These are phyloP conservation scores for Phytopythium vexans DNA, from an alignment of 352 stramenopile genomes.

Conservation along the genomic window DNA sequence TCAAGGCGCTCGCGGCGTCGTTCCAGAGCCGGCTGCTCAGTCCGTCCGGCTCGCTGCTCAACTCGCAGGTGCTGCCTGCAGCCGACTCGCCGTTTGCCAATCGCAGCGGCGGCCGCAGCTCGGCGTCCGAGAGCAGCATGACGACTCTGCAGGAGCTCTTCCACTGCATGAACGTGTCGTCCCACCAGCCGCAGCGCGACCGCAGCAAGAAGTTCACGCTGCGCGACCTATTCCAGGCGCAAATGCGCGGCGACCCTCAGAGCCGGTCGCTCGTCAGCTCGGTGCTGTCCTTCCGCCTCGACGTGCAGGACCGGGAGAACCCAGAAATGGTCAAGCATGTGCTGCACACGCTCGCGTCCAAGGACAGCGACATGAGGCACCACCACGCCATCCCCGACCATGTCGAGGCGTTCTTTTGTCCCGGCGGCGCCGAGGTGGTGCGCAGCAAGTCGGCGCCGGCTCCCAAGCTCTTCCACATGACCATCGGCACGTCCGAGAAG, in stretches of 20 bases:
- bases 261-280: conserved; percentile 69
- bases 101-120: conserved; percentile 16
- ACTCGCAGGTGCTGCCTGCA: conserved; percentile 7
- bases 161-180: conserved; percentile 86
- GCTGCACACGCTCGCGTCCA: conserved; percentile 65
- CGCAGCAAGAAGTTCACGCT: conserved; percentile 71
- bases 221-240: conserved; percentile 57
- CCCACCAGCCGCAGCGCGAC: conserved; percentile 71
- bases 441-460: conserved; percentile 51
- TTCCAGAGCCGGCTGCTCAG: conserved; percentile 76
- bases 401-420: conserved; percentile 80
- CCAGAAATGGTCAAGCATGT: conserved; percentile 66
- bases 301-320: conserved; percentile 52
- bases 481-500: conserved; percentile 78
- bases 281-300: conserved; percentile 62
- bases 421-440: conserved; percentile 53
- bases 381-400: conserved; percentile 82
- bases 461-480: conserved; percentile 80
- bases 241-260: conserved; percentile 55
- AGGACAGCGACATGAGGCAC: conserved; percentile 59
- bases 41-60: conserved; percentile 37
- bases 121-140: conserved; percentile 72
- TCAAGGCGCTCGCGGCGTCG: conserved; percentile 72
- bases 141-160: conserved; percentile 85
- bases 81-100: not conserved